Conservation (phyloP, 2,329 filamentous ascomycete species). For the Aotearoamyces nothofagi region DNA sequence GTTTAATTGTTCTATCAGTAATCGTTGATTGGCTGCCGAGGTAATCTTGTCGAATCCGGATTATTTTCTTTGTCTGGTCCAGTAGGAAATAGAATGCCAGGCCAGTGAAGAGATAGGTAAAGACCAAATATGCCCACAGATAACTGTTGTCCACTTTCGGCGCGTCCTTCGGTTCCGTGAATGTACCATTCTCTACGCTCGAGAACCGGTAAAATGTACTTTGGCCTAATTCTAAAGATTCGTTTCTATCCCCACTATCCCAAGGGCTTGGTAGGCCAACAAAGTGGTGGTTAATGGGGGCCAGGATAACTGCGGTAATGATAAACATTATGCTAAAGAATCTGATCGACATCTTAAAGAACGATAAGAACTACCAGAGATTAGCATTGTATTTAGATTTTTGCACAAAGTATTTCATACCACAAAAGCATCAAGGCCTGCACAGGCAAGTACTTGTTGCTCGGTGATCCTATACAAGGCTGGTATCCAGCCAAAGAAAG, state of each 20-base stretch:
- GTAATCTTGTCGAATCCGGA: conserved; percentile 77
- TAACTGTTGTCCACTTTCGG: conserved; percentile 28
- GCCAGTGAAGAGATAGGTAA: conserved; percentile 81
- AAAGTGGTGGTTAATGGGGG: conserved; percentile 69
- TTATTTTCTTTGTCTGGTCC: conserved; percentile 70
- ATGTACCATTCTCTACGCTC: no score
- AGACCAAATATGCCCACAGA: conserved; percentile 87
- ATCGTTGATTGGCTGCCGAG: conserved; percentile 89
- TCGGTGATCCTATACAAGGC: conserved; percentile 73
- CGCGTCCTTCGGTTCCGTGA: conserved; percentile 5
- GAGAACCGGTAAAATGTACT: no score
- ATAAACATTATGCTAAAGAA: conserved; percentile 69
- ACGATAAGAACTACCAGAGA: conserved; percentile 55
- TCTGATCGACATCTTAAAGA: conserved; percentile 89
- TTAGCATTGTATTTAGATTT: conserved; percentile 6
- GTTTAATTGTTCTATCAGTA: conserved; percentile 81
- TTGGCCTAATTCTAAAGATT: no score
- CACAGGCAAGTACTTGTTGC: conserved; percentile 76
- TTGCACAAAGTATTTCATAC: conserved; percentile 24
- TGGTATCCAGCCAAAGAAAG: conserved; percentile 87
- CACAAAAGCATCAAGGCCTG: conserved; percentile 89
- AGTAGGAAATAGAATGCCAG: conserved; percentile 74
- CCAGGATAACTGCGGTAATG: conserved; percentile 67
- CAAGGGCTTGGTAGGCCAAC: conserved; percentile 17
- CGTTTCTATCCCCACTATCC: conserved; percentile 1